Evolutionary conservation across 2,329 filamentous ascomycete species (phyloP), one percentile per base, ranked within the genome.

Genomic region (Cercospora sp.): DNA sequence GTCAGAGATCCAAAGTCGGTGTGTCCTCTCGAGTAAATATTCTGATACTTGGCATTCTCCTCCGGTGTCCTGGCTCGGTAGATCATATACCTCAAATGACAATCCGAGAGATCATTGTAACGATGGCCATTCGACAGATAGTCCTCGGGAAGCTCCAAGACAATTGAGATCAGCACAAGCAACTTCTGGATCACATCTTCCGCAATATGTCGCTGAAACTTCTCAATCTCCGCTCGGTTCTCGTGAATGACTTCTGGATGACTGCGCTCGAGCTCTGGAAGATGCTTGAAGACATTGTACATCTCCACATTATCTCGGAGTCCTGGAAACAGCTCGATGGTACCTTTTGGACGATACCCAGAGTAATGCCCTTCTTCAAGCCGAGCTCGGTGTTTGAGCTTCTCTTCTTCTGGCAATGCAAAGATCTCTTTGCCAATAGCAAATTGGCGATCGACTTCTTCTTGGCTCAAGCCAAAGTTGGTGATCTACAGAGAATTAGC

Each of bases 401-500:
- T 90, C 73, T 90, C 87, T 9, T 87, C 84, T 0, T 82, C 79
- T 0, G 87, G 81, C 0, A 89, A 79, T 4, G 83, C 75, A 73
- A 89, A 89, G 69, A 90, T 84, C 40, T 85, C 81, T 66, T 86
- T 86, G 1, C 84, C 87, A 2, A 90, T 82, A 12, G 87, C 86
- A 69, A 89, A 90, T 70, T 90, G 87, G 5, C 81, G 80, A 70
- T 89, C 84, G 1, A 90, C 82, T 74, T 88, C 80, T 58, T 88
- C 86, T 74, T 89, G 86, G 0, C 78, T 79, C n/a, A 90, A 81
- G 33, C 87, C 87, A 69, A 86, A 89, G 77, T 89, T 88, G 67
- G 84, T 85, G 20, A 73, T 72, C 65, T 73, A 53, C 18, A 42
- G 10, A 40, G 6, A n/a, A 65, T 64, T 60, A 64, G 61, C 68